Evolutionary conservation across 1,284 basidiomycete species (phyloP), one percentile per base, ranked within the genome.

Genomic region (Boletus sp.): DNA sequence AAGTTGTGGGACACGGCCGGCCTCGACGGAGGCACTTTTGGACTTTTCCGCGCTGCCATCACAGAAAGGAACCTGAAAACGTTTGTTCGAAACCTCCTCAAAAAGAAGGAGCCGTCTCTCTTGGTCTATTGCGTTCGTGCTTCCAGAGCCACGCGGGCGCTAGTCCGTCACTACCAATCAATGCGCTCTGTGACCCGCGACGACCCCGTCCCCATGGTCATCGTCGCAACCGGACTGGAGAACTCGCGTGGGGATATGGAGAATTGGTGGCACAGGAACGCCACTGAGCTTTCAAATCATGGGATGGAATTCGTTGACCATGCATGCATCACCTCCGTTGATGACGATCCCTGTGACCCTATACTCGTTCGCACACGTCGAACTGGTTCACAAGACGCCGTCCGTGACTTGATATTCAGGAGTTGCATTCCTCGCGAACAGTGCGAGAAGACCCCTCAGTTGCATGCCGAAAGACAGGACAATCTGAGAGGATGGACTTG

Each of bases 151-250:
- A 69, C 58, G 4, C 54, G 47, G 10, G 57, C 60, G 17, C 49
- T 65, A 29, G 49, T 57, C 17, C 56, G 55, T 27, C 69, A 70
- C 48, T 68, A 70, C 44, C 52, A 49, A 14, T 53, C 54, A 2
- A 51, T 70, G 8, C 48, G 52, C 33, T 50, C 44, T 1, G 48
- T 41, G 14, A 48, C 51, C 3, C 55, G 47, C 14, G 35, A 51
- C 10, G 48, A 23, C 7, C 33, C 47, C 13, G 53, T 59, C 23
- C 67, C 66, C 2, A 57, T 70, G 42, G 60, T 54, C 36, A 44
- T 69, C 19, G 51, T 69, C 20, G 54, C 66, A 13, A 70, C 67
- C 12, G 65, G 63, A 16, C 52, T 70, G 37, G 68, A 68, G 49
- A 57, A 69, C 13, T 27, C 50, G 10, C 45, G 50, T 25, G 57